These are phyloP conservation scores for Pythium chondricola DNA, from an alignment of 352 stramenopile genomes.

Conservation along the genomic window DNA sequence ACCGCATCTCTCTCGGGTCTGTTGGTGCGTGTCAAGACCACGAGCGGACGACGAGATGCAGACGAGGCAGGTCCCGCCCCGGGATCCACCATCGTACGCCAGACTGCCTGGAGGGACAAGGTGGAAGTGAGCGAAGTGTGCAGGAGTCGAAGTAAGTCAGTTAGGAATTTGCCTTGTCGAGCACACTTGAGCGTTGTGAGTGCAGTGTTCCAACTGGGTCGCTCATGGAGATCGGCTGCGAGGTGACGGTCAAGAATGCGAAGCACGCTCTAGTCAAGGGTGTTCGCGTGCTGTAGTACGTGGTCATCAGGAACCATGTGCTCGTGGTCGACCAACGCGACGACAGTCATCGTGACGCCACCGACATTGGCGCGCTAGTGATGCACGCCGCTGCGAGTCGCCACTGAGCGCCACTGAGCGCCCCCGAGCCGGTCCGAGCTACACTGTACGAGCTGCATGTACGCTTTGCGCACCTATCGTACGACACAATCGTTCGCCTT, in stretches of 20 bases:
- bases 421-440: too few relatives aligned
- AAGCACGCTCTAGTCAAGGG: background rate
- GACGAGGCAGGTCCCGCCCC: too few relatives aligned
- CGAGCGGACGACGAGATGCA: too few relatives aligned
- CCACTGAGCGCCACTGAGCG: too few relatives aligned
- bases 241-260: background rate
- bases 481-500: conserved; percentile 7
- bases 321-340: background rate
- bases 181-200: background rate
- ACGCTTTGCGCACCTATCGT: conserved; percentile 5
- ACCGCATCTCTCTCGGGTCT: too few relatives aligned
- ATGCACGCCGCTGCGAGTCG: background rate
- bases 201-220: background rate
- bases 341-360: background rate
- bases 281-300: background rate
- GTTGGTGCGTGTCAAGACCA: too few relatives aligned
- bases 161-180: background rate
- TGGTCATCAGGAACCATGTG: background rate
- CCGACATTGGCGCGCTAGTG: background rate
- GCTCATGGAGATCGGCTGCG: background rate
- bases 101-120: too few relatives aligned
- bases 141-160: too few relatives aligned
- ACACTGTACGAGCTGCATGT: conserved; percentile 7
- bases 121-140: too few relatives aligned
- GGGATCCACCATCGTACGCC: too few relatives aligned